phyloP scores from a whole-genome alignment of 2,329 filamentous ascomycete genomes.

The Cercospora brassicicola region DNA sequence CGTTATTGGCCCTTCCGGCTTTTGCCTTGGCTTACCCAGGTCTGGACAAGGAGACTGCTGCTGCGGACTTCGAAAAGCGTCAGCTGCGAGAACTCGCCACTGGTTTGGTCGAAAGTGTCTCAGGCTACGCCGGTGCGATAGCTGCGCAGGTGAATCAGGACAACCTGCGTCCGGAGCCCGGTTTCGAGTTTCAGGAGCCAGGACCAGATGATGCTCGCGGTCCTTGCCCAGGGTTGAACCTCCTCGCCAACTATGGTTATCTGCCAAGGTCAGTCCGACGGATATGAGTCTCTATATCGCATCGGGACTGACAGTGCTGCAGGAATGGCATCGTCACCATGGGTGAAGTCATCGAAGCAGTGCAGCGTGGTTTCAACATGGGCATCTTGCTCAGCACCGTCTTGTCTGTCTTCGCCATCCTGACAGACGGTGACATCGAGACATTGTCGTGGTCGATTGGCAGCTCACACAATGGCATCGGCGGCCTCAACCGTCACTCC shows the following conservation, averaged over 20 bases:
- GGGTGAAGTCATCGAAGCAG: conserved; percentile 38
- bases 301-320: too few relatives aligned
- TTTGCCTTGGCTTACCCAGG: conserved; percentile 19
- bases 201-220: conserved; percentile 36
- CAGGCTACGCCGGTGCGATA: conserved; percentile 28
- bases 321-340: conserved; percentile 32
- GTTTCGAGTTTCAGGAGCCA: conserved; percentile 31
- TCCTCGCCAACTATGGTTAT: conserved; percentile 45
- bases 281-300: conserved; percentile 17
- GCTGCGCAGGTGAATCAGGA: conserved; percentile 29
- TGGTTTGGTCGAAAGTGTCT: conserved; percentile 20
- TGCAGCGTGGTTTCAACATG: conserved; percentile 41
- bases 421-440: conserved; percentile 34
- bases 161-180: conserved; percentile 33
- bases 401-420: conserved; percentile 38
- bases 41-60: neutral
- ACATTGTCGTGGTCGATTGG: conserved; percentile 35
- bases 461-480: conserved; percentile 26
- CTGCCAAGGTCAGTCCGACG: conserved; percentile 41
- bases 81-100: conserved; percentile 11
- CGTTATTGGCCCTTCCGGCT: conserved; percentile 16
- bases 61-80: conserved; percentile 10
- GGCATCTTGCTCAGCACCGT: conserved; percentile 41
- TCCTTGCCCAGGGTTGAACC: conserved; percentile 45
- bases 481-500: conserved; percentile 36